These are phyloP conservation scores for Raddia distichophylla DNA, from an alignment of 176 grass and related monocot species.

Conservation along the genomic window DNA sequence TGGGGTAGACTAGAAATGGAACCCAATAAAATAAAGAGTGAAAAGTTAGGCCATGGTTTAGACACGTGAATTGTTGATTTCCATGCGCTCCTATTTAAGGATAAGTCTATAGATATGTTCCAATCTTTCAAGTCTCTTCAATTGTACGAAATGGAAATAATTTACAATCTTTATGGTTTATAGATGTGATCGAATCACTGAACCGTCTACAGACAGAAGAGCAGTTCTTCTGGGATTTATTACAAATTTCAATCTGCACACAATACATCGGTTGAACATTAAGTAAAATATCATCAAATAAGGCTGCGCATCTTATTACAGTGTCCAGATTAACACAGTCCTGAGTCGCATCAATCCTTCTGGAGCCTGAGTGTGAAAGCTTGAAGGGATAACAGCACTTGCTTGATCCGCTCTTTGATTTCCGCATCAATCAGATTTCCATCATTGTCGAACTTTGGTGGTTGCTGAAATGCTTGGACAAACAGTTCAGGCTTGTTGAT, in stretches of 20 bases:
- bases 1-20: too few relatives aligned
- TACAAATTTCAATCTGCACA: conserved; percentile 15
- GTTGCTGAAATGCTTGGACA: conserved; percentile 62
- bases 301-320: not conserved
- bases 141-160: not conserved
- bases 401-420: conserved; percentile 65
- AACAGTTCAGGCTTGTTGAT: conserved; percentile 94
- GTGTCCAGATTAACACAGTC: not conserved
- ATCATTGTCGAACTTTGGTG: conserved; percentile 60
- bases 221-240: conserved; percentile 5
- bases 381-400: conserved; percentile 74
- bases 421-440: conserved; percentile 71
- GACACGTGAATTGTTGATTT: too few relatives aligned
- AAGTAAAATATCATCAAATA: not conserved
- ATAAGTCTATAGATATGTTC: too few relatives aligned
- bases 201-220: conserved; percentile 1
- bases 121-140: too few relatives aligned
- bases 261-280: not conserved
- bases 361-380: conserved; percentile 73
- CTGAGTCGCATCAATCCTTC: conserved; percentile 35
- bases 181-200: not conserved
- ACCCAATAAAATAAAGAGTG: too few relatives aligned
- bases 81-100: too few relatives aligned
- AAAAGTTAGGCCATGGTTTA: too few relatives aligned
- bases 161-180: not conserved